A percentile compares a stretch with the other conserved stretches of the same genome.
Conservation (phyloP, 495 filamentous ascomycete species). For the Glarea lozoyensis region DNA sequence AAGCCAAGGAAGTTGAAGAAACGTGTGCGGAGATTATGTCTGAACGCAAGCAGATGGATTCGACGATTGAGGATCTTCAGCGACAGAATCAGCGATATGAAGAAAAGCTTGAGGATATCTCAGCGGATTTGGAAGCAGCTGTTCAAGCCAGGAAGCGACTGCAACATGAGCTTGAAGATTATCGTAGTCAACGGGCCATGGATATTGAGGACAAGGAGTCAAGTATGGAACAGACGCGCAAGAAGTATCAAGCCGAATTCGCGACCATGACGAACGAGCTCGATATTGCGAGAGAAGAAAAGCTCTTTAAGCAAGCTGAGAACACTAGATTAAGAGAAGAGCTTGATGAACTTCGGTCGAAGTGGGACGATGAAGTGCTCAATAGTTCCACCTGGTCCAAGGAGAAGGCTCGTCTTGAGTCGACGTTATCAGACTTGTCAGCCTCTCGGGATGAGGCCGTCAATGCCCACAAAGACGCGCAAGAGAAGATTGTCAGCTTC, state of each 20-base stretch:
- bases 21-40: slow-evolving; percentile 84
- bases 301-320: slow-evolving; percentile 50
- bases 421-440: slow-evolving; percentile 81
- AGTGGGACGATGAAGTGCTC: slow-evolving; percentile 98
- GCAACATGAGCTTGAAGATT: slow-evolving; percentile 97
- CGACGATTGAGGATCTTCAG: slow-evolving; percentile 81
- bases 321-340: slow-evolving; percentile 79
- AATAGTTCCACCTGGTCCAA: slow-evolving; percentile 98
- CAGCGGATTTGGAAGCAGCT: slow-evolving; percentile 78
- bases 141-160: slow-evolving; percentile 88
- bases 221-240: slow-evolving; percentile 92
- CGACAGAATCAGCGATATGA: slow-evolving; percentile 81
- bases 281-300: slow-evolving; percentile 86
- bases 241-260: slow-evolving; percentile 95
- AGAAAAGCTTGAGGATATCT: slow-evolving; percentile 85
- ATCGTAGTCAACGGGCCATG: slow-evolving; percentile 86
- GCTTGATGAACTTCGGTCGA: slow-evolving; percentile 85
- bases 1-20: slow-evolving; percentile 84
- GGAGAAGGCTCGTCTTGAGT: slow-evolving; percentile 88
- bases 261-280: slow-evolving; percentile 81
- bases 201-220: slow-evolving; percentile 96
- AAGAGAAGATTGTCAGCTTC: slow-evolving; percentile 80
- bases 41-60: slow-evolving; percentile 85
- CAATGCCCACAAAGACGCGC: slow-evolving; percentile 88
- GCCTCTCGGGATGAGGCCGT: slow-evolving; percentile 88